Evolutionary conservation across 768 basidiomycete genomes (phyloP).

Genomic region (Boletus rubroflammeus): DNA sequence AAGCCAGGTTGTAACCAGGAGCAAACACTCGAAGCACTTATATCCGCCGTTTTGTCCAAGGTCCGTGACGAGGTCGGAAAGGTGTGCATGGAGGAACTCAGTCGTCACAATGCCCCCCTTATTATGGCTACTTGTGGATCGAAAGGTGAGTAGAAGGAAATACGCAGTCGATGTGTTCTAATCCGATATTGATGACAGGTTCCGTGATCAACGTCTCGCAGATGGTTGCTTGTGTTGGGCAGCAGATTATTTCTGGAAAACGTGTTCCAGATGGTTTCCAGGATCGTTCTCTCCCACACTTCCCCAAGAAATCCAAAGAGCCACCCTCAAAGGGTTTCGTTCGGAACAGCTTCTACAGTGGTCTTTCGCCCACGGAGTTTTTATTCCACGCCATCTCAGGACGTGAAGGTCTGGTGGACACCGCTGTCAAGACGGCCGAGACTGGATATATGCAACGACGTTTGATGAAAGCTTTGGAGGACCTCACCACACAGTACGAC

Average conservation of each 20-base stretch:
- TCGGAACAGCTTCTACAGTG: constrained; percentile 93
- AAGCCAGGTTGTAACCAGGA: constrained; percentile 98
- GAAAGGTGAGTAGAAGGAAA: constrained; percentile 59
- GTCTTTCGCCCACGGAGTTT: constrained; percentile 91
- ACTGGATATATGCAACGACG: constrained; percentile 99
- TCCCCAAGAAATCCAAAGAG: constrained; percentile 93
- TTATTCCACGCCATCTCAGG: constrained; percentile 99
- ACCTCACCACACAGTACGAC: constrained; percentile 95
- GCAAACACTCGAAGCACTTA: constrained; percentile 94
- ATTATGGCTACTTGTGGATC: constrained; percentile 99
- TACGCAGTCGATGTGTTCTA: neutral
- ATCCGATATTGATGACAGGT: constrained; percentile 45
- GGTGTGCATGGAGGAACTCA: constrained; percentile 98
- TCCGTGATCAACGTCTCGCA: constrained; percentile 99
- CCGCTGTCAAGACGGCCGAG: constrained; percentile 99
- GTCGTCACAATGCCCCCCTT: constrained; percentile 91
- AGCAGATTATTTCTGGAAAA: constrained; percentile 96
- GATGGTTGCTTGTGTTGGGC: constrained; percentile 99
- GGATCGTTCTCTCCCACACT: constrained; percentile 98
- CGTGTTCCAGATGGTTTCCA: constrained; percentile 99
- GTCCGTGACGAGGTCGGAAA: constrained; percentile 96
- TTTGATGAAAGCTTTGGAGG: constrained; percentile 98
- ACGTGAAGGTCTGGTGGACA: constrained; percentile 97
- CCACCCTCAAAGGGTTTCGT: constrained; percentile 99
- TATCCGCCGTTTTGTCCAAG: constrained; percentile 88